phyloP scores from a whole-genome alignment of 2,329 filamentous ascomycete genomes.

The Phialophora macrospora region DNA sequence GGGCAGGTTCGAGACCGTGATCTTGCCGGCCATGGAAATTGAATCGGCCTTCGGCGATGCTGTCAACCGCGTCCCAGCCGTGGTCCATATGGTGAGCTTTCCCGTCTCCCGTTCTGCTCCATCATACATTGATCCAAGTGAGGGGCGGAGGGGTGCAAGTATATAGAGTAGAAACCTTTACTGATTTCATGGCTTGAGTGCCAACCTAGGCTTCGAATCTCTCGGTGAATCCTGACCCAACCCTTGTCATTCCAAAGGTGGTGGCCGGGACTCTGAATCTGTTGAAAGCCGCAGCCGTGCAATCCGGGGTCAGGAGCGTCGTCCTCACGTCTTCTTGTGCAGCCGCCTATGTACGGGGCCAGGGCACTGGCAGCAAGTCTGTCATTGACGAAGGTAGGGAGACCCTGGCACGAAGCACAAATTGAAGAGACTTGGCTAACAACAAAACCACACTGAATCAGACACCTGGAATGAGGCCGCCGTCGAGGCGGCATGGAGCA shows the following conservation, averaged over 20 bases:
- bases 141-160: background rate
- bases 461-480: constrained; percentile 47
- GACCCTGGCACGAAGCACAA: background rate
- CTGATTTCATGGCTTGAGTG: too few species aligned
- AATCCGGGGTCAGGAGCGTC: constrained; percentile 41
- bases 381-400: constrained; percentile 33
- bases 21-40: constrained; percentile 44
- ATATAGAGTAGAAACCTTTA: background rate
- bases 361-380: constrained; percentile 42
- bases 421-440: background rate
- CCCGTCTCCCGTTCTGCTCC: background rate
- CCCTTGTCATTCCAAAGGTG: constrained; percentile 46
- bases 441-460: background rate
- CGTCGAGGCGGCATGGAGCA: constrained; percentile 28
- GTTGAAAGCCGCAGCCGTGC: constrained; percentile 16
- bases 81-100: constrained; percentile 41
- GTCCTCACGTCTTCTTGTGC: constrained; percentile 16
- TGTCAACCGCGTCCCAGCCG: constrained; percentile 45
- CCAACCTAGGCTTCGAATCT: constrained; percentile 35
- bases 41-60: constrained; percentile 39
- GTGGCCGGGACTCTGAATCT: background rate
- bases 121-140: too few species aligned
- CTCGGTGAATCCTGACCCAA: constrained; percentile 46
- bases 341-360: constrained; percentile 45
- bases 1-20: constrained; percentile 45